Base-by-base conservation (phyloP, 192 early-diverging fungal genomes). In the Linnemannia schmuckeri region DNA sequence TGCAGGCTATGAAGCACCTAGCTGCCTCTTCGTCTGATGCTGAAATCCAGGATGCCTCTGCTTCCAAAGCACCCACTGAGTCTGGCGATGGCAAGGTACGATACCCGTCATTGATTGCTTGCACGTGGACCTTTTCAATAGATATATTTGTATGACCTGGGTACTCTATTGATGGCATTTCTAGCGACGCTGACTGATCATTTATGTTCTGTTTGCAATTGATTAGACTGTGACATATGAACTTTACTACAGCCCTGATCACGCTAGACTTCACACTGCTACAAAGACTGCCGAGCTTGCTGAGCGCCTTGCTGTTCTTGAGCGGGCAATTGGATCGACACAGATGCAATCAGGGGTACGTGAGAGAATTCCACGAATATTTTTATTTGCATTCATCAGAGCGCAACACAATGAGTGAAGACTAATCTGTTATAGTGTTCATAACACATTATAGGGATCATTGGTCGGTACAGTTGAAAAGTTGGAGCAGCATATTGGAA, bases 161-260 rank as follows among this genome's bases (percentile, higher is more conserved):
- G 33, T 9, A 30, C 33, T 27, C 13, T 15, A 68, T 68, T 22
- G 15, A 6, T 18, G 0, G n/a, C 55, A 61, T 8, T 61, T 30
- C 27, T 9, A 66, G 61, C 13, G 13, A 30, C 61, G 12, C 15
- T 4, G 3, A 66, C 30, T 66, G 4, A 66, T 30, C 30, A 6
- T 13, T 63, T 66, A n/a, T 35, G 17, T 22, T 70, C 8, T 40
- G 9, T 24, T 33, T 30, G 27, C 12, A 13, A 10, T 33, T 33
- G 10, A 9, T 15, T 88, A 91, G 91, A 89, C 89, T 68, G 88
- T 96, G 6, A 95, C 94, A 15, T 95, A 96, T 79, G 95, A 96
- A 77, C 87, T 95, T 3, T 95, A 88, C 79, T 96, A 95, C 76
- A 94, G 92, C 27, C 94, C 94, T 20, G 91, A 93, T 42, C 90